These are phyloP conservation scores for Scheffersomyces illinoinensis DNA, from an alignment of 1,139 yeast species.

Conservation along the genomic window DNA sequence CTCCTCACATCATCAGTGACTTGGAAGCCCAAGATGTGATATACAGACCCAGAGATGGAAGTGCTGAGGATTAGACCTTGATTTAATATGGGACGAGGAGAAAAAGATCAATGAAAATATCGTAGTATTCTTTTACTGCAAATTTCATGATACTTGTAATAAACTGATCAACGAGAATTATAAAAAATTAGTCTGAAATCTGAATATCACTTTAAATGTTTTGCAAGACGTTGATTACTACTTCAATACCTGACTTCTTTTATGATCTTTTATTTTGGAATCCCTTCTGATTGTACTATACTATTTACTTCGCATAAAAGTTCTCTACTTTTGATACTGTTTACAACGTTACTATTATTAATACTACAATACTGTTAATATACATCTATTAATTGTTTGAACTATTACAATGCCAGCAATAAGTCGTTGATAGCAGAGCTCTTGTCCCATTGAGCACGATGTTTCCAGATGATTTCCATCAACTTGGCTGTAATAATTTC, in stretches of 20 bases:
- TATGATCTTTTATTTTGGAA: not conserved
- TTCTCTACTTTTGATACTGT: not conserved
- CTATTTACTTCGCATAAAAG: not conserved
- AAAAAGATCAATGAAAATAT: too few relatives aligned
- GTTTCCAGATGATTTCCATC: constrained; percentile 75
- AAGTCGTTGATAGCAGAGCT: constrained; percentile 35
- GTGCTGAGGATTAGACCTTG: constrained; percentile 67
- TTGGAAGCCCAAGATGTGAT: constrained; percentile 72
- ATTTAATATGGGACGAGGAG: not conserved
- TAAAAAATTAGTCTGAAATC: not conserved
- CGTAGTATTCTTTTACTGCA: not conserved
- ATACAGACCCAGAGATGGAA: constrained; percentile 96
- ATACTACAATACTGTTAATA: not conserved
- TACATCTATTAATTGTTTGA: not conserved
- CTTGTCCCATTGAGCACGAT: constrained; percentile 69
- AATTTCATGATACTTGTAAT: too few relatives aligned
- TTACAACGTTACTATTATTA: not conserved
- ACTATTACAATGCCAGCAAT: constrained; percentile 1
- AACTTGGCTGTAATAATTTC: constrained; percentile 74
- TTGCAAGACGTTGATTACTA: not conserved
- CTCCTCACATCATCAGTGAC: constrained; percentile 78
- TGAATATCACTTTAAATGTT: not conserved
- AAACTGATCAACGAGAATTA: not conserved
- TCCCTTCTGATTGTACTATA: not conserved
- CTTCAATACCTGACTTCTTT: not conserved